Percentiles rank a stretch among this genome's conserved stretches.
Evolutionary conservation across 2,329 filamentous ascomycete genomes (phyloP).

Genomic region (Lasiodiplodia hormozganensis): DNA sequence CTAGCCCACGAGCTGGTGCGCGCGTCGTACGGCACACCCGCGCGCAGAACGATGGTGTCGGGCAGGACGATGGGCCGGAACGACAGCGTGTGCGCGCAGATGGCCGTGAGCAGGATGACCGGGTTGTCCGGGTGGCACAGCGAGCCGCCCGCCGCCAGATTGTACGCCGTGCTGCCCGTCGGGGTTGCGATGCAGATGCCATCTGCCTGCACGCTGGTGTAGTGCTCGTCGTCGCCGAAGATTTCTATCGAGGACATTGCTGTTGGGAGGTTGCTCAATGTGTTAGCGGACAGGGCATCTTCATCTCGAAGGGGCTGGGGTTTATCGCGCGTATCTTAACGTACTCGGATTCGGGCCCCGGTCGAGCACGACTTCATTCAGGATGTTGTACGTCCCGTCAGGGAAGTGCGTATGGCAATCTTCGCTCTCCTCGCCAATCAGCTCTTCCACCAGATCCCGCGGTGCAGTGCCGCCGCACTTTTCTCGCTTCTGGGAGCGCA

Average conservation of each 20-base stretch:
- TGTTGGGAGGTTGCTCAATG: conserved; percentile 42
- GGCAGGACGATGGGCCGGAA: conserved; percentile 97
- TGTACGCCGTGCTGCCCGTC: conserved; percentile 94
- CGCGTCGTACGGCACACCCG: conserved; percentile 94
- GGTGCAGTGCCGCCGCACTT: conserved; percentile 33
- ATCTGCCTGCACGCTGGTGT: conserved; percentile 91
- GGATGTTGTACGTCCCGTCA: conserved; percentile 83
- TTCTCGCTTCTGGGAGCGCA: conserved; percentile 72
- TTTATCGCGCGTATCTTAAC: conserved; percentile 43
- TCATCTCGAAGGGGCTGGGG: not conserved
- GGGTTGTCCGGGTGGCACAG: conserved; percentile 96
- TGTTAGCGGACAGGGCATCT: not conserved
- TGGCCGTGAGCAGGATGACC: conserved; percentile 91
- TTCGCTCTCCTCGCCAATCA: conserved; percentile 85
- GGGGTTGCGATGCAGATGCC: conserved; percentile 93
- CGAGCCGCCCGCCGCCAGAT: conserved; percentile 92
- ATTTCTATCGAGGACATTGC: conserved; percentile 92
- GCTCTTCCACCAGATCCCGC: conserved; percentile 81
- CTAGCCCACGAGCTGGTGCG: conserved; percentile 94
- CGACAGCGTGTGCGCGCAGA: conserved; percentile 92
- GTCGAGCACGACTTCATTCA: conserved; percentile 97
- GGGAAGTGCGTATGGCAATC: conserved; percentile 85
- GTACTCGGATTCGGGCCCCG: conserved; percentile 89
- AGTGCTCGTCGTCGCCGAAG: conserved; percentile 94
- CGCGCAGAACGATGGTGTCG: conserved; percentile 90